Base-by-base conservation (phyloP, 192 early-diverging fungal genomes). In the Entomortierella beljakovae region DNA sequence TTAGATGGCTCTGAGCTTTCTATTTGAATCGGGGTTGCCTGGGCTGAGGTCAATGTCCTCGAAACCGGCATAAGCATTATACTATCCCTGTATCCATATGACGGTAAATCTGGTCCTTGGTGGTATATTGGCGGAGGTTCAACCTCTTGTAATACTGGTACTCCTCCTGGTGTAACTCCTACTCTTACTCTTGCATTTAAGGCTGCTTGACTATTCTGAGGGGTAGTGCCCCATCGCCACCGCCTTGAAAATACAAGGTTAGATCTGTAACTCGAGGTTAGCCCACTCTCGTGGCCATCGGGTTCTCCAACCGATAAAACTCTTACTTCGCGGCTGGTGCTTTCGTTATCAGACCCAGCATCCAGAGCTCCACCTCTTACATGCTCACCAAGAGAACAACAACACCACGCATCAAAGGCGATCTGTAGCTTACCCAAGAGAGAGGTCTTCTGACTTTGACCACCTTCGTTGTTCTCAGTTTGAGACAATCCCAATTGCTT, bases 61-160 rank as follows among this genome's bases (percentile, higher is more conserved):
- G 54, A 11, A 34, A 63, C 61, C n/a, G 61, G 38, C 18, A 48
- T 63, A 3, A 63, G 48, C 61, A 52, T 1, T 13, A 63, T 63
- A 10, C 48, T 51, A 28, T 51, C 37, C 25, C 61, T 40, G 49
- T 51, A 43, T 10, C 32, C 29, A 25, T 68, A 58, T 6, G 66
- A 48, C 2, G 66, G 66, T 18, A 68, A 46, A 16, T 59, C 66
- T 6, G 32, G 25, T 33, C 56, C 66, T 38, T 59, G 66, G 57
- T 68, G 55, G 48, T 68, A 68, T 11, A 68, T n/a, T 20, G 66
- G 66, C 26, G 33, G 56, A 25, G 66, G 66, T 15, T 68, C 66
- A 32, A 28, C 6, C 15, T 68, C 66, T 51, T 29, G 32, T 3
- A 63, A 6, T 0, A 35, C 48, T 0, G 61, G 5, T 4, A 63